phyloP scores from a whole-genome alignment of 169 alveolate genomes.

The Plasmodium gonderi region DNA sequence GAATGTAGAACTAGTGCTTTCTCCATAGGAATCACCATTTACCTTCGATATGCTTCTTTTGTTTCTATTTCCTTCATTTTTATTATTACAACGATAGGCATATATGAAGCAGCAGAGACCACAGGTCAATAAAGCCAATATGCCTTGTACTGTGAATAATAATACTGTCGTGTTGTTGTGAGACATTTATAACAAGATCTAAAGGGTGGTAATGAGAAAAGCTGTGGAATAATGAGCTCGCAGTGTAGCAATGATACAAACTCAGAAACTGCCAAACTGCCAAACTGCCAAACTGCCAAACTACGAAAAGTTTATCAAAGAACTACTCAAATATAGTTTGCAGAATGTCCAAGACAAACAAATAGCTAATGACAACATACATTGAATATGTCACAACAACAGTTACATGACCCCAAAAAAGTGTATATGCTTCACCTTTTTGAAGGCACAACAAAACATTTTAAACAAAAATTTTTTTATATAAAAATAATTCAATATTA shows the following conservation, averaged over 20 bases:
- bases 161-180: constrained; percentile 28
- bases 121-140: constrained; percentile 60
- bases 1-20: not conserved
- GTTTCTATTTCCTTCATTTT: constrained; percentile 6
- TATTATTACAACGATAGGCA: constrained; percentile 51
- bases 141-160: constrained; percentile 60
- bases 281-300: not conserved
- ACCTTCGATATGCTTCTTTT: constrained; percentile 52
- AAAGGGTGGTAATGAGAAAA: not conserved
- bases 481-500: not conserved
- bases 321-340: not conserved
- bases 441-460: not conserved
- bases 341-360: not conserved
- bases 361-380: not conserved
- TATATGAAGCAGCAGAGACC: constrained; percentile 64
- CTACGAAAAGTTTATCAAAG: too few species aligned
- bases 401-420: not conserved
- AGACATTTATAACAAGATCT: constrained; percentile 4
- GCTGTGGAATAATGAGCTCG: not conserved
- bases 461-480: not conserved
- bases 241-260: not conserved
- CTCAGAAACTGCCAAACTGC: not conserved
- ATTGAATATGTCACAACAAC: not conserved
- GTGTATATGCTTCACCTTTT: not conserved
- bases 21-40: not conserved